Base-by-base conservation (phyloP, 1,139 yeast species). In the Scheffersomyces lignicola region DNA sequence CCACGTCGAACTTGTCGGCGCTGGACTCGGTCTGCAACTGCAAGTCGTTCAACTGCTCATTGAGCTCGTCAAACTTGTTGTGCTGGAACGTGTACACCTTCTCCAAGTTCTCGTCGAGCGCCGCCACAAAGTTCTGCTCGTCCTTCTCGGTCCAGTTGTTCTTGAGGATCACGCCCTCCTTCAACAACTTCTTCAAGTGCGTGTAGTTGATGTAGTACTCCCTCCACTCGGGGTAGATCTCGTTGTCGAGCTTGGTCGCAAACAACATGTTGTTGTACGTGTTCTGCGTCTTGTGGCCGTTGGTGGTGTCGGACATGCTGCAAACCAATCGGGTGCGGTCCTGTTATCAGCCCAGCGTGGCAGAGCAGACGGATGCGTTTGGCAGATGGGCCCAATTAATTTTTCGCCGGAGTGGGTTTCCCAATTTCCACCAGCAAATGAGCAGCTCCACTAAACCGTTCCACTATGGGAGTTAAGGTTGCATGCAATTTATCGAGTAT, bases 81-180 rank as follows among this genome's bases (percentile, higher is more conserved):
- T 76, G 70, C 56, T 90, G 96, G 61, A 92, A 92, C 12, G 85
- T 69, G 61, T 88, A 92, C n/a, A 92, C 97, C 62, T 88, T 89
- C 55, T 90, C 96, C 45, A 92, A 72, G 56, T 90, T 95, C 21
- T 73, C 65, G 58, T 92, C 97, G 45, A 92, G 71, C n/a, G 78
- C 80, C 35, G 78, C 63, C 18, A 89, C 97, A 58, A 92, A 92
- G 23, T 72, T 68, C 37, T 82, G 79, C 62, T 92, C 98, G 55
- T 92, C 97, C 30, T 72, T 71, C 40, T 86, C 95, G 10, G 80
- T 61, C 95, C 96, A 88, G 35, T 60, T 65, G 46, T 68, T 56
- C 39, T 67, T 66, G 32, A 71, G 64, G 28, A 83, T 69, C 4
- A 82, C 80, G 30, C 82, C 81, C 54, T 92, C 97, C 58, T 88